Conservation (phyloP, 208 protist genomes). For the Herpetomonas tarakana region DNA sequence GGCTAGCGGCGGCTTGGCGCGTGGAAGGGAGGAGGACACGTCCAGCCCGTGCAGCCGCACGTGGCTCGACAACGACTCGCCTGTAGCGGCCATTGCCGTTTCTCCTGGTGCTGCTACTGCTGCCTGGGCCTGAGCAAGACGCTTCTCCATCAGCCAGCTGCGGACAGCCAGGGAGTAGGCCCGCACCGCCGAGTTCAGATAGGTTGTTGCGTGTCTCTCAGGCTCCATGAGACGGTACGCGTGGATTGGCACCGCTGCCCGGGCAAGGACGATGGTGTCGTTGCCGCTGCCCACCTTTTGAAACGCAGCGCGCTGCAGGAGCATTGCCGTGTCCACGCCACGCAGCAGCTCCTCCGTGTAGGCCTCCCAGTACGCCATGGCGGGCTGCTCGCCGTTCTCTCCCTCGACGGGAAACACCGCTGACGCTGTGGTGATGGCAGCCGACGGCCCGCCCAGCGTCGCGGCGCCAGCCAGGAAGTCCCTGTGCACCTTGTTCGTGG, state of each 20-base stretch:
- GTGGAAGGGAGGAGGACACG: conserved; percentile 16
- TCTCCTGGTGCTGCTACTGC: neutral
- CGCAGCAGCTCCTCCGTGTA: conserved; percentile 23
- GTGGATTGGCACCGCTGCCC: conserved; percentile 20
- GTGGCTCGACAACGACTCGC: neutral
- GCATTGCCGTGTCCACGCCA: conserved; percentile 17
- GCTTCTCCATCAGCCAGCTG: conserved; percentile 38
- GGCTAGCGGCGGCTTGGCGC: conserved; percentile 5
- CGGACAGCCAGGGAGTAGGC: conserved; percentile 28
- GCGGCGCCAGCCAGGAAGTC: neutral
- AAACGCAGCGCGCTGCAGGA: conserved; percentile 26
- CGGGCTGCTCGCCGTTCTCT: neutral
- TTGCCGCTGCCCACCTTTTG: conserved; percentile 12
- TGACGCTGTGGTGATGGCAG: no score
- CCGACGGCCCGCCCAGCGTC: no score
- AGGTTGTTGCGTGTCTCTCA: conserved; percentile 28
- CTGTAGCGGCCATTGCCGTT: neutral
- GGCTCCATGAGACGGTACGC: conserved; percentile 38
- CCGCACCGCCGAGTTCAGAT: conserved; percentile 40
- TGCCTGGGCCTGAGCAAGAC: conserved; percentile 1
- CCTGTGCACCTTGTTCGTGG: no score
- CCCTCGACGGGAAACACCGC: neutral
- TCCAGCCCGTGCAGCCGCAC: neutral
- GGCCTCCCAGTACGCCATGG: conserved; percentile 23
- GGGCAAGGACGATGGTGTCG: conserved; percentile 21